Evolutionary conservation across 208 protist genomes (phyloP).

Genomic region (Leishmania mexicana): DNA sequence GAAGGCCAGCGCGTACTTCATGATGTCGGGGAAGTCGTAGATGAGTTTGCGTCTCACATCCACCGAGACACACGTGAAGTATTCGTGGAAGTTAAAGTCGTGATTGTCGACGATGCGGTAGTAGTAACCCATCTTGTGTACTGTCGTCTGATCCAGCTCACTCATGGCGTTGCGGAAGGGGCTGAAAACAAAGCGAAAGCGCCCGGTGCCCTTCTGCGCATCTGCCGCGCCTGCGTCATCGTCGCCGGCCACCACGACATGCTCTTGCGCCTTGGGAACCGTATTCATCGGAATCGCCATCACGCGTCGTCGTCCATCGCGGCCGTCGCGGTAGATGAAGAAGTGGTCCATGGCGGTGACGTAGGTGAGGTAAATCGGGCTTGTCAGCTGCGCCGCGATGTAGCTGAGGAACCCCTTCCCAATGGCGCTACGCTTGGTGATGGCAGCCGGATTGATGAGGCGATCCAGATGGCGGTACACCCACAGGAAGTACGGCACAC

Average conservation of each 20-base stretch:
- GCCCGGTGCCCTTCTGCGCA: conserved; percentile 16
- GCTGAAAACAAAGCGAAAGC: conserved; percentile 30
- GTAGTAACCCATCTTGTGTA: conserved; percentile 56
- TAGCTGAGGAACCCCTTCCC: conserved; percentile 78
- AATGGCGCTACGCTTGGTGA: conserved; percentile 60
- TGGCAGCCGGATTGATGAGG: conserved; percentile 36
- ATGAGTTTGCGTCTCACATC: conserved; percentile 54
- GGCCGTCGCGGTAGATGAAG: conserved; percentile 75
- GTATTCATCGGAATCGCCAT: conserved; percentile 33
- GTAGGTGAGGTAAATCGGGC: conserved; percentile 70
- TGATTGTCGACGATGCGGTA: conserved; percentile 61
- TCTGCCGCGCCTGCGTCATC: conserved; percentile 18
- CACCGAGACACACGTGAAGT: conserved; percentile 43
- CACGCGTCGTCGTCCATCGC: conserved; percentile 58
- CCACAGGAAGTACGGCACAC: conserved; percentile 65
- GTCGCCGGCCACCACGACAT: conserved; percentile 22
- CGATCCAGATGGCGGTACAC: conserved; percentile 59
- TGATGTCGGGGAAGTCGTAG: conserved; percentile 73
- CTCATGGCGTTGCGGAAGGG: conserved; percentile 21
- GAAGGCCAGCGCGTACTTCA: conserved; percentile 65
- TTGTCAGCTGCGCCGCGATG: conserved; percentile 57
- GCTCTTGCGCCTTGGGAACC: conserved; percentile 1
- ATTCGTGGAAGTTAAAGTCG: conserved; percentile 62
- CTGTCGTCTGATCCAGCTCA: conserved; percentile 32
- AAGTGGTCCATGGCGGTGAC: conserved; percentile 75